Conservation (phyloP, 2,329 filamentous ascomycete genomes). For the Cadophora gregata region DNA sequence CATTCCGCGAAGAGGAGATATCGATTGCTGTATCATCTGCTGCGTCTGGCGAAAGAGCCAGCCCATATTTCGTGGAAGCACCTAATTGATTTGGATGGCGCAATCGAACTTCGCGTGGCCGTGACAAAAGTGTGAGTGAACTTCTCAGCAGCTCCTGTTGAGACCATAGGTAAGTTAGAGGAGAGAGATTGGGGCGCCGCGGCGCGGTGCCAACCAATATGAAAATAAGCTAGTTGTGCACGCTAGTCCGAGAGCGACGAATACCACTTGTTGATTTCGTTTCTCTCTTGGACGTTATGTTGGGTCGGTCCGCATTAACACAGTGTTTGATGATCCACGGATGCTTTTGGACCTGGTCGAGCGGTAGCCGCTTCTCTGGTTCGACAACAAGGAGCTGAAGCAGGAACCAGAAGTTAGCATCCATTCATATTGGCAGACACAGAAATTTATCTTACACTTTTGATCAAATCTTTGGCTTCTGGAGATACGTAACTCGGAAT, state of each 20-base stretch:
- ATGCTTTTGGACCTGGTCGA: constrained; percentile 87
- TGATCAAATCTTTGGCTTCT: constrained; percentile 91
- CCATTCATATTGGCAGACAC: no score
- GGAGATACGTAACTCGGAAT: constrained; percentile 88
- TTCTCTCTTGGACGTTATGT: no score
- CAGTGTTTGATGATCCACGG: constrained; percentile 99
- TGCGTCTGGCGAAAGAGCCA: not conserved
- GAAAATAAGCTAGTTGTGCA: no score
- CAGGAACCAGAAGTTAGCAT: no score
- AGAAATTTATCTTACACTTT: constrained; percentile 77
- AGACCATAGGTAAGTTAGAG: no score
- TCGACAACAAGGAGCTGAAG: constrained; percentile 91
- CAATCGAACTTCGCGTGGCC: no score
- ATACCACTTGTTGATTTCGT: no score
- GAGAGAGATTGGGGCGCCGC: no score
- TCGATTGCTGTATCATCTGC: not conserved
- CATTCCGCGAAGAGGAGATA: not conserved
- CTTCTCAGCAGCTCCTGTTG: no score
- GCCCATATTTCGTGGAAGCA: not conserved
- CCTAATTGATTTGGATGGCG: not conserved
- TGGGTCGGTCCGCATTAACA: constrained; percentile 50
- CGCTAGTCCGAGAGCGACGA: no score
- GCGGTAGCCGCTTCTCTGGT: constrained; percentile 88
- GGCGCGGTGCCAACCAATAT: no score
- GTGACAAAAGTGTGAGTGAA: no score